Conservation (phyloP, 352 stramenopile genomes). For the Phytopythium montanum region DNA sequence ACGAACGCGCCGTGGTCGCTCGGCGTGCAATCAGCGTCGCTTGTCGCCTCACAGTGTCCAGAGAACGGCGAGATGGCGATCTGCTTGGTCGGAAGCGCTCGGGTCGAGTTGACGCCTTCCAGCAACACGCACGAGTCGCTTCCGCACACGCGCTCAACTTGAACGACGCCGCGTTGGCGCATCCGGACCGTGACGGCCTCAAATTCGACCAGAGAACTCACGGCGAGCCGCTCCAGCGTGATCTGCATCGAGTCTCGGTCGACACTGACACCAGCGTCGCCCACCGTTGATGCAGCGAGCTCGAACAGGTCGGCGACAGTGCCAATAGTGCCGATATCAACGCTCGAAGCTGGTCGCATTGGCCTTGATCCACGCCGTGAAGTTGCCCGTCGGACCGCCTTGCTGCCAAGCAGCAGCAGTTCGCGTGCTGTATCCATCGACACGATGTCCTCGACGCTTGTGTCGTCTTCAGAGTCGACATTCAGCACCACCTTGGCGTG, state of each 20-base stretch:
- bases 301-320: neutral
- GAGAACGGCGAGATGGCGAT: constrained; percentile 20
- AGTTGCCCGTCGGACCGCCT: constrained; percentile 12
- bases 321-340: neutral
- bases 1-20: constrained; percentile 22
- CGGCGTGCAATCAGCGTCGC: constrained; percentile 6
- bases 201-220: constrained; percentile 26
- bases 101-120: constrained; percentile 4
- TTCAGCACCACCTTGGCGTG: neutral
- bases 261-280: neutral
- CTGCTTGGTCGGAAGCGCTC: constrained; percentile 23
- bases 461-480: neutral
- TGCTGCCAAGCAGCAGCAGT: constrained; percentile 24
- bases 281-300: too few species aligned
- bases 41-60: constrained; percentile 12
- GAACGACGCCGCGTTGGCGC: constrained; percentile 14
- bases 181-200: constrained; percentile 25
- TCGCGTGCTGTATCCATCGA: constrained; percentile 23
- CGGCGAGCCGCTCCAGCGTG: constrained; percentile 17
- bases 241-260: constrained; percentile 4
- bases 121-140: constrained; percentile 19
- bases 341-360: neutral
- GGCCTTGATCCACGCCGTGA: neutral
- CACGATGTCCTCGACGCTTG: constrained; percentile 10
- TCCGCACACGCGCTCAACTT: constrained; percentile 14